A percentile compares a stretch with the other conserved stretches of the same genome.
Conservation (phyloP, 805 yeast genomes). For the Teunomyces barrocoloradensis region DNA sequence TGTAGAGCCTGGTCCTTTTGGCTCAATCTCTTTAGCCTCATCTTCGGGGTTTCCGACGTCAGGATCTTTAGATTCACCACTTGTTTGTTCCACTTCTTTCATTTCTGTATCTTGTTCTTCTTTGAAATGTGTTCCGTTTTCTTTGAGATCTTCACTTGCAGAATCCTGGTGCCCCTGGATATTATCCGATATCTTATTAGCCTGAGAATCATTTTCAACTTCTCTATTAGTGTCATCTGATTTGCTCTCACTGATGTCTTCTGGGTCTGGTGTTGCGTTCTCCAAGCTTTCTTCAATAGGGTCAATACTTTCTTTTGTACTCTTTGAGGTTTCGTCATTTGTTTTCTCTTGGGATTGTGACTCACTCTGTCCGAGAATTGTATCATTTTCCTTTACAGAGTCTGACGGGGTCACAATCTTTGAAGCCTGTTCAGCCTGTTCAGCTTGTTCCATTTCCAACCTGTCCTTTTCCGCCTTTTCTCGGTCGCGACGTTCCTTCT, state of each 20-base stretch:
- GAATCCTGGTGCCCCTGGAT: not conserved
- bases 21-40: not conserved
- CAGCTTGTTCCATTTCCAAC: conserved; percentile 3
- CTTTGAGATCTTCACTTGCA: not conserved
- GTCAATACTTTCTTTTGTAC: too few species aligned
- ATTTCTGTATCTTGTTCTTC: conserved; percentile 17
- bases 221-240: too few species aligned
- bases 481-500: conserved; percentile 20
- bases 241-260: too few species aligned
- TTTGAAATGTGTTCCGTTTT: not conserved
- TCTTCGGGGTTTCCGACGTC: too few species aligned
- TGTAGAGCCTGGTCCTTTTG: not conserved
- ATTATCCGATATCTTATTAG: too few species aligned
- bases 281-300: too few species aligned
- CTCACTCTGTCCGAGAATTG: too few species aligned
- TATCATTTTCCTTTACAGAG: not conserved
- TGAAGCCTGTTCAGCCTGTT: not conserved
- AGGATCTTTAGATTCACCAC: not conserved
- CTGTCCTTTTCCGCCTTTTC: conserved; percentile 21
- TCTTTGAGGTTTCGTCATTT: too few species aligned
- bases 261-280: too few species aligned
- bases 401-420: not conserved
- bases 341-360: too few species aligned
- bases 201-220: too few species aligned
- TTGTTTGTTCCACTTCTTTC: conserved; percentile 5